Evolutionary conservation across 805 yeast species (phyloP).

Genomic region (Saccharomycopsis amapae): DNA sequence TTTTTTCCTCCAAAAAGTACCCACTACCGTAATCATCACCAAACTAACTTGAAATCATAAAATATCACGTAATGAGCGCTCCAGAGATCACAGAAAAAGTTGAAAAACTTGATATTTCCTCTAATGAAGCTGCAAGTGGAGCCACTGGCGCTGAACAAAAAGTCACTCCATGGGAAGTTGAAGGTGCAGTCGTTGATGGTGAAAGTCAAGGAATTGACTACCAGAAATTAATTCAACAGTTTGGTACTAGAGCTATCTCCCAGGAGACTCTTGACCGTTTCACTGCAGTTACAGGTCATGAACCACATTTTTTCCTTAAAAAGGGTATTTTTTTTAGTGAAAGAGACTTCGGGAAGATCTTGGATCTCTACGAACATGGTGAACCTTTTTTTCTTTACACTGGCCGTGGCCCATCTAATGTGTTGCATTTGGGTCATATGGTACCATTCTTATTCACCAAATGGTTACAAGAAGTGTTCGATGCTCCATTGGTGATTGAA

Average conservation of each 20-base stretch:
- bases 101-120: conserved; percentile 2
- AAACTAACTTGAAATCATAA: no score
- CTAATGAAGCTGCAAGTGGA: no score
- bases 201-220: conserved; percentile 86
- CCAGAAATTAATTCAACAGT: conserved; percentile 75
- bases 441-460: conserved; percentile 92
- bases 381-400: conserved; percentile 94
- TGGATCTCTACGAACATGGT: conserved; percentile 88
- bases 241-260: conserved; percentile 74
- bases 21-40: no score
- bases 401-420: conserved; percentile 95
- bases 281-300: conserved; percentile 74
- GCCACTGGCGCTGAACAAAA: conserved; percentile 41
- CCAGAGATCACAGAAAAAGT: conserved; percentile 1
- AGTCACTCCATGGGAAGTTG: conserved; percentile 98
- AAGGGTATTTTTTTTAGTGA: conserved; percentile 92
- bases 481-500: conserved; percentile 89
- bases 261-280: conserved; percentile 71
- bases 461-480: conserved; percentile 97
- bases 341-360: conserved; percentile 70
- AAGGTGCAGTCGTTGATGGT: conserved; percentile 96
- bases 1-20: no score
- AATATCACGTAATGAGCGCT: conserved; percentile 10
- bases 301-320: conserved; percentile 84
- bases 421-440: conserved; percentile 96